Evolutionary conservation across 768 basidiomycete genomes (phyloP), one percentile per base, ranked within the genome.

Genomic region (Termitomyces sp.): DNA sequence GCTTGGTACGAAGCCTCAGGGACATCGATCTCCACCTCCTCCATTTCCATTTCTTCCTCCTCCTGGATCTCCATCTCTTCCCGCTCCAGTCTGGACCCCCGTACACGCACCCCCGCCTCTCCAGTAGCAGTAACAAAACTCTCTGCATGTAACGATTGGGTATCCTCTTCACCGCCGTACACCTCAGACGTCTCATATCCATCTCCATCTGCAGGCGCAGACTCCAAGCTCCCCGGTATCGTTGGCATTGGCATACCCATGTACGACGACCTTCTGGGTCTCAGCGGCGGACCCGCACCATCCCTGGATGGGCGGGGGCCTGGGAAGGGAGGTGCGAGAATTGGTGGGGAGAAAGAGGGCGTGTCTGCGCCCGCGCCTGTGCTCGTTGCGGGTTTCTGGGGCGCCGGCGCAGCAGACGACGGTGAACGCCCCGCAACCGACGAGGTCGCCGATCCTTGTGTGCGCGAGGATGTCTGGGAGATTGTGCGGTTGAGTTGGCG

Each of bases 401-500:
- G 44, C 35, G 43, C 54, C 11, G 16, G 50, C 10, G 57, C 40
- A 21, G 59, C 7, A 9, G 50, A 46, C 49, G 44, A 57, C 60
- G 37, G 34, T 6, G 56, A 45, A 6, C 16, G 42, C 44, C 62
- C 60, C 37, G 59, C 53, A 16, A 66, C 45, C 8, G 69, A 66
- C 16, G 76, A 79, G 14, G 63, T 63, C 14, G 72, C 71, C 4
- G 83, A 82, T 35, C 75, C 68, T 55, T 85, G 80, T 1, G 82
- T 85, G 43, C 78, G 78, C 16, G 84, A 84, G 1, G 87, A 89
- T 1, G 79, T 81, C 57, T 86, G 77, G 25, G 85, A 87, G 42
- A 80, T 73, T 5, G 87, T 84, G 34, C 87, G 76, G 64, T 87
- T 89, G 56, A 89, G 69, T 12, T 82, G 83, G 2, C 88, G 81